Conservation (phyloP, 495 filamentous ascomycete genomes). For the Xylaria cubensis region DNA sequence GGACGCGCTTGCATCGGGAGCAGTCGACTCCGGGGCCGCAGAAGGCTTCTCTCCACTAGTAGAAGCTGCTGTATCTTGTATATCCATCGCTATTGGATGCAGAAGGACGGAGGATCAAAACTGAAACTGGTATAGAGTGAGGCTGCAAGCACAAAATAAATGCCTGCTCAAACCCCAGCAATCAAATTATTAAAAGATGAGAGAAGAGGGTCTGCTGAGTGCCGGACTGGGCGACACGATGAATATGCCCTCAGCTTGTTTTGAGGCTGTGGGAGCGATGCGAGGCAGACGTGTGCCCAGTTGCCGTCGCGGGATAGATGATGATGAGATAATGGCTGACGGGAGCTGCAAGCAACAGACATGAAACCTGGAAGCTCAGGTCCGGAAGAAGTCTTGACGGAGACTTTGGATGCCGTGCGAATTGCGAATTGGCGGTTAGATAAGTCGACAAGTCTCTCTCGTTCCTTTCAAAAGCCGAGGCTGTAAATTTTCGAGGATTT, state of each 20-base stretch:
- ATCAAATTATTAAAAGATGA: background rate
- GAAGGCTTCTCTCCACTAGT: background rate
- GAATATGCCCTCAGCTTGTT: background rate
- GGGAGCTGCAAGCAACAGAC: background rate
- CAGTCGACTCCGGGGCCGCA: constrained; percentile 7
- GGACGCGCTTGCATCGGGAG: constrained; percentile 6
- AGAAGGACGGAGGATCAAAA: background rate
- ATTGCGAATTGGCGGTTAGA: background rate
- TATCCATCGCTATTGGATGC: constrained; percentile 14
- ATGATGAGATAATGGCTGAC: background rate
- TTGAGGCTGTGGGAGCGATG: background rate
- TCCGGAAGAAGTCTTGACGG: background rate
- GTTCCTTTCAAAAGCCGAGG: background rate
- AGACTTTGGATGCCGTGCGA: background rate
- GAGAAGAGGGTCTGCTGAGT: background rate
- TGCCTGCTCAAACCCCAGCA: background rate
- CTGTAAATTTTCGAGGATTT: background rate
- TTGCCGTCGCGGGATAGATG: background rate
- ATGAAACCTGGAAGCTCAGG: background rate
- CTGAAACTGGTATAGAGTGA: background rate
- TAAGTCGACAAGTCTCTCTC: background rate
- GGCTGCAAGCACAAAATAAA: constrained; percentile 8
- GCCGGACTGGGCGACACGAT: background rate
- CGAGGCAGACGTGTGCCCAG: constrained; percentile 1
- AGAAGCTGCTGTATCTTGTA: constrained; percentile 8